A percentile compares a stretch with the other conserved stretches of the same genome.
phyloP scores from a whole-genome alignment of 2,329 filamentous ascomycete species.

The Fusarium siculi region DNA sequence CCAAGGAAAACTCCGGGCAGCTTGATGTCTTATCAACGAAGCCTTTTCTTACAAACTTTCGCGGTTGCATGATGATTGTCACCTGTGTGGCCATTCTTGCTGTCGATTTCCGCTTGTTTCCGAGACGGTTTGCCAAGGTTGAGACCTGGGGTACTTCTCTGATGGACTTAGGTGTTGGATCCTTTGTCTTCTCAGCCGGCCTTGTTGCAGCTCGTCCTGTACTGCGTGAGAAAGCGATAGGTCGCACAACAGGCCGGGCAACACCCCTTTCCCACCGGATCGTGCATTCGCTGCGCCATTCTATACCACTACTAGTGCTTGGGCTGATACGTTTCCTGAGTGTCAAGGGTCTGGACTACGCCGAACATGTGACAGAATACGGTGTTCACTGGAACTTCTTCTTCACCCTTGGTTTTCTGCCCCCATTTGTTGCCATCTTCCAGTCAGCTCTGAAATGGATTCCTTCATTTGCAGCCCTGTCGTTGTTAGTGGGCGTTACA shows the following conservation, averaged over 20 bases:
- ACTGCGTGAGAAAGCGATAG: conserved; percentile 72
- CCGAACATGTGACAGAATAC: conserved; percentile 96
- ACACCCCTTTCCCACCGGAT: conserved; percentile 68
- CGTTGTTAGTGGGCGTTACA: conserved; percentile 71
- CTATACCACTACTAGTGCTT: conserved; percentile 82
- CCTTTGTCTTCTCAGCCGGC: conserved; percentile 95
- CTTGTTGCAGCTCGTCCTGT: conserved; percentile 87
- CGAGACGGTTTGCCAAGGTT: conserved; percentile 94
- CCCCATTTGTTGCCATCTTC: conserved; percentile 87
- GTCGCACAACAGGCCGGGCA: conserved; percentile 59
- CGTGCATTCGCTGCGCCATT: conserved; percentile 76
- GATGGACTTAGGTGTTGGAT: conserved; percentile 97
- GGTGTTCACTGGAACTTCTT: conserved; percentile 99
- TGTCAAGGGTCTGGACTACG: conserved; percentile 95
- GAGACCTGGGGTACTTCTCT: conserved; percentile 99
- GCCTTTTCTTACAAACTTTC: conserved; percentile 92
- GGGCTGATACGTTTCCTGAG: conserved; percentile 84
- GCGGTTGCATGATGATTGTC: conserved; percentile 88
- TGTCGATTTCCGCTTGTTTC: conserved; percentile 94
- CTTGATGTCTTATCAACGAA: conserved; percentile 75
- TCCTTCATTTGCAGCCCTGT: conserved; percentile 80
- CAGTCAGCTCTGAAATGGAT: conserved; percentile 76
- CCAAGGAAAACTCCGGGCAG: conserved; percentile 45
- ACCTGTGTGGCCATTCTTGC: conserved; percentile 95
- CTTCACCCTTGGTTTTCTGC: conserved; percentile 90